Percentiles rank a stretch among this genome's conserved stretches.
phyloP scores from a whole-genome alignment of 2,329 filamentous ascomycete genomes.

The Colletotrichum simmondsii region DNA sequence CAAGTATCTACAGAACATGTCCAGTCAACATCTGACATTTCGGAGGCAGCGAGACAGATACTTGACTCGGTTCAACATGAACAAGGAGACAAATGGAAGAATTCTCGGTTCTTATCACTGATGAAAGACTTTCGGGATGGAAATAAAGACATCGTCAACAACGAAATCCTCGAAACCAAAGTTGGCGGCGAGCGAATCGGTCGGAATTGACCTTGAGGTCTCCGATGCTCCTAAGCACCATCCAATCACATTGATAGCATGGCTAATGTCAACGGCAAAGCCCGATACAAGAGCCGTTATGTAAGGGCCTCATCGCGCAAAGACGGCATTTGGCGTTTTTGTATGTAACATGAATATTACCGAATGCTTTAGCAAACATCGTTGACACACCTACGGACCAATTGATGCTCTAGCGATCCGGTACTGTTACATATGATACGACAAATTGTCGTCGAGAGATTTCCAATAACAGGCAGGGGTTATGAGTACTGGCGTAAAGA shows the following conservation, averaged over 20 bases:
- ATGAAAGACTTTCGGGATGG: conserved; percentile 59
- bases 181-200: background rate
- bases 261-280: background rate
- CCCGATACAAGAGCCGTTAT: background rate
- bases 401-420: background rate
- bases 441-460: too few relatives aligned
- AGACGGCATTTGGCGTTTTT: background rate
- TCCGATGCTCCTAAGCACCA: background rate
- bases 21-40: conserved; percentile 43
- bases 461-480: too few relatives aligned
- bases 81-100: conserved; percentile 58
- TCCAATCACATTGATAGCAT: background rate
- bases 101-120: conserved; percentile 55
- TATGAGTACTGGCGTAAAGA: too few relatives aligned
- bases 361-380: background rate
- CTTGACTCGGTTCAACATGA: conserved; percentile 57
- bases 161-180: conserved; percentile 49
- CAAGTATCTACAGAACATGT: background rate
- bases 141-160: conserved; percentile 54
- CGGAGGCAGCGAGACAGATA: conserved; percentile 54
- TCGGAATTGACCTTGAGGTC: background rate
- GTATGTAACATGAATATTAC: background rate
- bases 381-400: background rate
- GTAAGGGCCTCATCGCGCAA: conserved; percentile 2
- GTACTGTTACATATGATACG: too few relatives aligned